Evolutionary conservation across 495 filamentous ascomycete genomes (phyloP).

Genomic region (Margaritispora aquatica): DNA sequence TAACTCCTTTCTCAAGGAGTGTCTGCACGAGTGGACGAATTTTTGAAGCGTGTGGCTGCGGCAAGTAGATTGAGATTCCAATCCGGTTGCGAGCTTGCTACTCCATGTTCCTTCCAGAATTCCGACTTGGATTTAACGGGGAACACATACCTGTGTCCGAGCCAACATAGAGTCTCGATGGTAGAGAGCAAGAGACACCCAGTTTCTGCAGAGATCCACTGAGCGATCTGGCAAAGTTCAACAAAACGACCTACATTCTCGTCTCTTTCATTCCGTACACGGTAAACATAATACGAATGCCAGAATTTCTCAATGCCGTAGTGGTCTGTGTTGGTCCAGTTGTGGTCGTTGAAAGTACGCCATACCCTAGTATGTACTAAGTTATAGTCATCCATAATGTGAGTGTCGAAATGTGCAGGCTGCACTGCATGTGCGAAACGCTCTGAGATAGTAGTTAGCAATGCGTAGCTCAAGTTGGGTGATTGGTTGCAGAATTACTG

Average conservation of each 20-base stretch:
- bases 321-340: slow-evolving; percentile 1
- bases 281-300: slow-evolving; percentile 19
- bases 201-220: slow-evolving; percentile 10
- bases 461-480: neutral
- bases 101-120: neutral
- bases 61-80: slow-evolving; percentile 8
- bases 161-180: slow-evolving; percentile 18
- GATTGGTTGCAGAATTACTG: slow-evolving; percentile 2
- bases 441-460: slow-evolving; percentile 6
- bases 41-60: slow-evolving; percentile 3
- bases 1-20: slow-evolving; percentile 12
- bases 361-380: neutral
- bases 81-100: slow-evolving; percentile 3
- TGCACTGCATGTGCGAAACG: slow-evolving; percentile 5
- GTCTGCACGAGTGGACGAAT: slow-evolving; percentile 10
- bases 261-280: slow-evolving; percentile 14
- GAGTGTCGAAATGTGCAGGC: slow-evolving; percentile 18
- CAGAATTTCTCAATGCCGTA: slow-evolving; percentile 14
- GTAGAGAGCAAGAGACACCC: neutral
- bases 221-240: slow-evolving; percentile 7
- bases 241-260: slow-evolving; percentile 1
- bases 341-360: neutral
- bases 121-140: neutral
- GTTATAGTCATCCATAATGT: slow-evolving; percentile 7
- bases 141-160: neutral